Evolutionary conservation across 2,329 filamentous ascomycete species (phyloP), one percentile per base, ranked within the genome.

Genomic region (Colletotrichum lupini): DNA sequence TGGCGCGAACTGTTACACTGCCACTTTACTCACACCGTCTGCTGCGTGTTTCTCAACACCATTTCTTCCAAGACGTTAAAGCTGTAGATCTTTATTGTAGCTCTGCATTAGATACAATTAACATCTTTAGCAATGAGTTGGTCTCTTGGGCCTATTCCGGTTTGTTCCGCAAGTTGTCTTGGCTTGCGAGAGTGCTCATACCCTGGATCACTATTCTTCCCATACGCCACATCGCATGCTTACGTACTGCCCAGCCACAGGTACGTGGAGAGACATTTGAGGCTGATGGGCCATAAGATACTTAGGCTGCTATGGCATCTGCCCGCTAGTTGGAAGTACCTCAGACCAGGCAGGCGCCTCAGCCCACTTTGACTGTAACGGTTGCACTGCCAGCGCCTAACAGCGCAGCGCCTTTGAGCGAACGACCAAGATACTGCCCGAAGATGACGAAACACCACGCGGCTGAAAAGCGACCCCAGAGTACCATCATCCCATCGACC

Each of bases 371-470:
- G 2, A 55, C 28, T 58, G 55, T 32, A 65, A 70, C 67, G 67
- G 60, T 70, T 52, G 70, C 60, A 70, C 56, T 42, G 67, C 62
- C 61, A 57, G 57, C 68, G 62, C 62, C 72, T 62, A 72, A 74
- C 60, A 66, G 30, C 49, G 57, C 71, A 28, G 53, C 61, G 58
- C 64, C 37, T 73, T 56, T 46, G 28, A 70, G 30, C n/a, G 62
- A 30, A 56, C 42, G 59, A 68, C 66, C 67, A 63, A 72, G 58
- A 72, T 69, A 55, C 35, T 58, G 53, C 55, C 56, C 68, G 37
- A 72, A 28, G 67, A 72, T 74, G 72, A 74, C 72, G 72, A 74
- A 74, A 74, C 72, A 74, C 58, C 57, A 72, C 72, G 72, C 72
- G 68, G 72, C 68, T 74, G 62, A 71, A 58, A 70, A 74, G 62